Base-by-base conservation (phyloP, 352 stramenopile genomes). In the Pythium sp. region DNA sequence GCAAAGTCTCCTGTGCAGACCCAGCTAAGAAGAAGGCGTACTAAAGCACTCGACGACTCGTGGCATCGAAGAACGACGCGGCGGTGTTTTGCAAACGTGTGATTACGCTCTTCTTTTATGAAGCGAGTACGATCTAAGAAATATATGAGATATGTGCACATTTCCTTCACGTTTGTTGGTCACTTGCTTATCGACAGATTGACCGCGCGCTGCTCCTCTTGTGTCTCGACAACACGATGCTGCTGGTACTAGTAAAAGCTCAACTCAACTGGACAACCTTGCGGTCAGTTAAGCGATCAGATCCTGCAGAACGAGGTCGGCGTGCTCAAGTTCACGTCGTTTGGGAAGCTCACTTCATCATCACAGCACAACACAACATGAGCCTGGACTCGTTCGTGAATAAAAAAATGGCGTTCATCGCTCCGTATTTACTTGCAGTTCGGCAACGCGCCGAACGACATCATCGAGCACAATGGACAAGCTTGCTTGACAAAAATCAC, bases 181-280 rank as follows among this genome's bases (percentile, higher is more conserved):
- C 36, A 18, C 36, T 43, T 43, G 36, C 14, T 43, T 43, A 43
- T 43, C 12, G 36, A 43, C 77, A 95, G 62, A 88, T 99, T 54
- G 95, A 98, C 72, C 89, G 85, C 51, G 94, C 94, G 14, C 76
- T 99, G 14, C 98, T 99, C 72, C 83, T 99, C 41, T 80, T 99
- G 22, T 98, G 95, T 38, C 79, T 99, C 8, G 97, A 99, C 81
- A 90, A 96, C 69, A 98, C 88, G 47, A 76, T 83, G 28, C 73
- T 83, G 28, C 73, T 91, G 97, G 32, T 99, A 95, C 94, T 98
- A 98, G 77, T 95, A 98, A 81, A 99, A 98, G 77, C 77, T 98
- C 24, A 97, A 67, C 82, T 99, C 49, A 81, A 94, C 60, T 98
- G 97, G 87, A 98, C 24, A 74, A 90, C 24, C 65, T 78, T 24